A percentile compares a stretch with the other conserved stretches of the same genome.
These are phyloP conservation scores for Capsicum pubescens DNA, from an alignment of 257 asterid genomes.

Conservation along the genomic window DNA sequence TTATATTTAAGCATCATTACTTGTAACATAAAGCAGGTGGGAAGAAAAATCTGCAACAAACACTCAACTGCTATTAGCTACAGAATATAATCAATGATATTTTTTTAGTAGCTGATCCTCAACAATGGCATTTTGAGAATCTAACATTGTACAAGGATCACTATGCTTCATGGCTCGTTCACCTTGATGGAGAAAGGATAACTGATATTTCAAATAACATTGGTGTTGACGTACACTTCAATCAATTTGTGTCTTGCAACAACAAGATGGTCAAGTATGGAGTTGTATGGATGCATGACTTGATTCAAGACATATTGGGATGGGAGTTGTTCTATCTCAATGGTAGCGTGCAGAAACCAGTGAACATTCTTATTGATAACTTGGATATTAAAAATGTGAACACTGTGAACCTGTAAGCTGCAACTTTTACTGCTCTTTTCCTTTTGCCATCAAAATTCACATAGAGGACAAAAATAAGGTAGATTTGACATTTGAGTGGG, in stretches of 20 bases:
- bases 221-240: constrained; percentile 88
- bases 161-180: constrained; percentile 82
- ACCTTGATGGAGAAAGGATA: constrained; percentile 82
- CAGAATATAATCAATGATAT: no score
- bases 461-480: constrained; percentile 94
- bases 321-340: constrained; percentile 85
- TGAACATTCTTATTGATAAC: constrained; percentile 66
- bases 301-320: constrained; percentile 63
- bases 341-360: constrained; percentile 94
- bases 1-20: not conserved
- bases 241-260: constrained; percentile 70
- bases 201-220: constrained; percentile 66
- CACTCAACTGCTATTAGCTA: not conserved
- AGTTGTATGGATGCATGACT: constrained; percentile 71
- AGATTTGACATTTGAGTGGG: constrained; percentile 38
- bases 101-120: constrained; percentile 89
- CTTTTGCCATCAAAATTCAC: constrained; percentile 82
- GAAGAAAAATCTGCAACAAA: not conserved
- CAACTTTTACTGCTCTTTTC: constrained; percentile 81
- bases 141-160: constrained; percentile 70
- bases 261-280: constrained; percentile 77
- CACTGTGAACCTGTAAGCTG: constrained; percentile 86
- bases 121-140: constrained; percentile 87
- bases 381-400: constrained; percentile 55
- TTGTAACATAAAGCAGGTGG: not conserved